Conservation (phyloP, 352 stramenopile genomes). For the Pythium graminicola region DNA sequence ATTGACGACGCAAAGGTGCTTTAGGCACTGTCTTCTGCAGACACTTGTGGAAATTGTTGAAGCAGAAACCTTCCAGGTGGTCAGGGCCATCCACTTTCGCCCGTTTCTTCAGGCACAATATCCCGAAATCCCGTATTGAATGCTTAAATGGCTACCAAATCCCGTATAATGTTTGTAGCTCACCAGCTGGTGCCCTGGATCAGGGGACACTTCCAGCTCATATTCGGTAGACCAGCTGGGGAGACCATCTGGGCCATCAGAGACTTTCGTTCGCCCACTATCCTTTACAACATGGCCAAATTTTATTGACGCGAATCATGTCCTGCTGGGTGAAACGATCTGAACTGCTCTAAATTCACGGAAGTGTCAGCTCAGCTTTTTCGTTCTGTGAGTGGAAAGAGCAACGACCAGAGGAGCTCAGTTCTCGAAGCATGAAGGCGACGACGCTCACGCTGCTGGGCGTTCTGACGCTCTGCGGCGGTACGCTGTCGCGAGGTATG, state of each 20-base stretch:
- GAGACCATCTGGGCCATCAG: neutral
- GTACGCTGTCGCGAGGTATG: neutral
- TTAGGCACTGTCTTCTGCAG: too few relatives aligned
- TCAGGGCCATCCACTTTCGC: too few relatives aligned
- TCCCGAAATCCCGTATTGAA: too few relatives aligned
- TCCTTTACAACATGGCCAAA: neutral
- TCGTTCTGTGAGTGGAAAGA: neutral
- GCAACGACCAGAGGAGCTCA: neutral
- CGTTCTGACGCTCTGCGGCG: neutral
- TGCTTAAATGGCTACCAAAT: too few relatives aligned
- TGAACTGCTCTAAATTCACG: neutral
- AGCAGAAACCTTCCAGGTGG: too few relatives aligned
- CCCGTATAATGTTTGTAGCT: too few relatives aligned
- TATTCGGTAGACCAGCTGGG: slow-evolving; percentile 4
- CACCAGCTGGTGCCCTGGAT: neutral
- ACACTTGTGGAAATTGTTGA: too few relatives aligned
- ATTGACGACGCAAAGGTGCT: too few relatives aligned
- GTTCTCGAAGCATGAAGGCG: slow-evolving; percentile 1
- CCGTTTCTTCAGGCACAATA: too few relatives aligned
- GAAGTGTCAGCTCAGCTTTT: neutral
- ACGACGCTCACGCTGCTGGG: neutral
- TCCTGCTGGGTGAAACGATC: neutral
- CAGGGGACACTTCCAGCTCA: neutral
- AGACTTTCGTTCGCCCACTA: slow-evolving; percentile 1
- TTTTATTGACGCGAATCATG: neutral